A percentile compares a stretch with the other conserved stretches of the same genome.
phyloP scores from a whole-genome alignment of 495 filamentous ascomycete species.

The Annulohypoxylon nitens region DNA sequence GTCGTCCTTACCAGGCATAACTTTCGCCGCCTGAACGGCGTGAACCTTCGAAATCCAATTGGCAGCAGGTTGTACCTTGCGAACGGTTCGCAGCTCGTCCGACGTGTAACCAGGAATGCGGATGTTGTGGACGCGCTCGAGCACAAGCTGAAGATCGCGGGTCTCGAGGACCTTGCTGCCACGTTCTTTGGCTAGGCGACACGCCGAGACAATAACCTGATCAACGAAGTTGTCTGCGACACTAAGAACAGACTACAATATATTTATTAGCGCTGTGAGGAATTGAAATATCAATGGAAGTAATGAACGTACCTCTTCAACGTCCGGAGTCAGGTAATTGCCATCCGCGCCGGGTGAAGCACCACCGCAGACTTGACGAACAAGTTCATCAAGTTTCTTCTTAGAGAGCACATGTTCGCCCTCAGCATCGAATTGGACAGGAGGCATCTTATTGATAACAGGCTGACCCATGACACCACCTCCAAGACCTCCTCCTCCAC shows the following conservation, averaged over 20 bases:
- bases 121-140: slow-evolving; percentile 98
- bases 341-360: slow-evolving; percentile 75
- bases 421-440: slow-evolving; percentile 87
- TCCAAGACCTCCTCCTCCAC: slow-evolving; percentile 76
- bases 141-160: slow-evolving; percentile 91
- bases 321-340: slow-evolving; percentile 83
- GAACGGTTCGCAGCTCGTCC: slow-evolving; percentile 92
- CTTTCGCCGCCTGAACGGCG: slow-evolving; percentile 92
- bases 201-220: slow-evolving; percentile 85
- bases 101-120: slow-evolving; percentile 94
- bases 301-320: slow-evolving; percentile 83
- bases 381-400: slow-evolving; percentile 95
- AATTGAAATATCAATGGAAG: neutral
- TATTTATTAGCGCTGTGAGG: slow-evolving; percentile 33
- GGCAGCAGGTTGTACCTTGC: slow-evolving; percentile 87
- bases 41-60: slow-evolving; percentile 97
- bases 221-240: slow-evolving; percentile 97
- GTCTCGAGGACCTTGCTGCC: slow-evolving; percentile 90
- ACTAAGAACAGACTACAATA: slow-evolving; percentile 78
- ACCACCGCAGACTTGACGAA: slow-evolving; percentile 90
- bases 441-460: slow-evolving; percentile 81
- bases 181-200: slow-evolving; percentile 91
- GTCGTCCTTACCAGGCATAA: slow-evolving; percentile 69
- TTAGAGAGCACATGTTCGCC: slow-evolving; percentile 91
- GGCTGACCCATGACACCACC: slow-evolving; percentile 89